These are phyloP conservation scores for Corylus heterophylla DNA, from an alignment of 306 rosid genomes.

Conservation along the genomic window DNA sequence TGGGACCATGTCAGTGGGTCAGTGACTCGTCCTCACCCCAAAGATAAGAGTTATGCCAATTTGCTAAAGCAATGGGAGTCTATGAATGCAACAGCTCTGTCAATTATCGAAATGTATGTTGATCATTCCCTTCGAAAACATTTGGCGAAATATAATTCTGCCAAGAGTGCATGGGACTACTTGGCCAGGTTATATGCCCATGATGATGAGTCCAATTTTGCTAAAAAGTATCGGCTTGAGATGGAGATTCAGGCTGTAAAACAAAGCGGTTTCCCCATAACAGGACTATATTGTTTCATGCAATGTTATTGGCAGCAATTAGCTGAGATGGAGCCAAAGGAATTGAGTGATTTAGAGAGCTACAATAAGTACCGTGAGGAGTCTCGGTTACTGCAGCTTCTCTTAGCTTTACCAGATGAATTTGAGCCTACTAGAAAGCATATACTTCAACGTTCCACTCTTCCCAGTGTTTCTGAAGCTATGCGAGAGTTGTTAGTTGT, in stretches of 20 bases:
- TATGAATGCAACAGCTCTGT: not conserved
- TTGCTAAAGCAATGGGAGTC: not conserved
- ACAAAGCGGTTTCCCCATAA: not conserved
- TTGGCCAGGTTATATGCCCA: not conserved
- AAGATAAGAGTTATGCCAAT: not conserved
- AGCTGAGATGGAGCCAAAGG: not conserved
- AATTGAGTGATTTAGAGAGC: not conserved
- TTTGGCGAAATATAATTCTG: not conserved
- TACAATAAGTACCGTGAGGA: not conserved
- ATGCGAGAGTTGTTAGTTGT: not conserved
- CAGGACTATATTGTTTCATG: not conserved
- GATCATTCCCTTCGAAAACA: not conserved
- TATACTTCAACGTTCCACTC: not conserved
- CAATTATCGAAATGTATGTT: not conserved
- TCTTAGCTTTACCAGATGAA: constrained; percentile 1
- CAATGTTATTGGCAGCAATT: not conserved
- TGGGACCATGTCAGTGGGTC: not conserved
- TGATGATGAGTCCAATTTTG: not conserved
- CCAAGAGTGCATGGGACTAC: not conserved
- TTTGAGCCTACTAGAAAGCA: not conserved
- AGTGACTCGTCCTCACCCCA: not conserved
- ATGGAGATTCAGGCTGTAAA: constrained; percentile 4
- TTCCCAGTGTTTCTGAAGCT: constrained; percentile 5
- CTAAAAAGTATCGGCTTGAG: not conserved
- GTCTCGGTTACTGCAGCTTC: not conserved